A percentile compares a stretch with the other conserved stretches of the same genome.
These are phyloP conservation scores for Talaromyces trachyspermus DNA, from an alignment of 495 filamentous ascomycete species.

Conservation along the genomic window DNA sequence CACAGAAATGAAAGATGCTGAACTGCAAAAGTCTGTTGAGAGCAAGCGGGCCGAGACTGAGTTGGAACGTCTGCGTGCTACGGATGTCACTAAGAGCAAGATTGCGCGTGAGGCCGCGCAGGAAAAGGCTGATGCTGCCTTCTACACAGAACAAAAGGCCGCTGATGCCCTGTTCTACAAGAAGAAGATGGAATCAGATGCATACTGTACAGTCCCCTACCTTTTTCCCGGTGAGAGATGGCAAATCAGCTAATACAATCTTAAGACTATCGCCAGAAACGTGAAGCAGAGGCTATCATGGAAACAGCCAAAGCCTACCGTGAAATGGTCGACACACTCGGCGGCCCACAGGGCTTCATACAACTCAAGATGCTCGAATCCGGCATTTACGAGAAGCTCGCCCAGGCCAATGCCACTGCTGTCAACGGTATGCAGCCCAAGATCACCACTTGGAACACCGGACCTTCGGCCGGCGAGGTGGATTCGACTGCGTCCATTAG, in stretches of 20 bases:
- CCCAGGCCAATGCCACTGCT: conserved; percentile 46
- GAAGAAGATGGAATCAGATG: conserved; percentile 49
- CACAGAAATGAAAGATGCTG: conserved; percentile 65
- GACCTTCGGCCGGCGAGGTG: conserved; percentile 18
- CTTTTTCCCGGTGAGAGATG: not conserved
- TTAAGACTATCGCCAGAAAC: too few species aligned
- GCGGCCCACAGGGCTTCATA: conserved; percentile 63
- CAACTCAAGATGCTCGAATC: conserved; percentile 58
- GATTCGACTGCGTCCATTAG: conserved; percentile 43
- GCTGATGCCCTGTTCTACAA: conserved; percentile 56
- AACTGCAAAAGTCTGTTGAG: conserved; percentile 68
- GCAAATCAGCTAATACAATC: too few species aligned
- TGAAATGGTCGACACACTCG: too few species aligned
- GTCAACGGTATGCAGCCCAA: conserved; percentile 73
- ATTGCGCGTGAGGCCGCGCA: conserved; percentile 65
- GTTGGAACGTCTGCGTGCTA: conserved; percentile 66
- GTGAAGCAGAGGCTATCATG: too few species aligned
- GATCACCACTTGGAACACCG: conserved; percentile 81
- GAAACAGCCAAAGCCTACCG: too few species aligned
- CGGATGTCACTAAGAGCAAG: conserved; percentile 68
- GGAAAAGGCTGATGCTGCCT: conserved; percentile 62
- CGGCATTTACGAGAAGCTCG: conserved; percentile 31
- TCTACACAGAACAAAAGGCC: conserved; percentile 31
- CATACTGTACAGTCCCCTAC: conserved; percentile 22
- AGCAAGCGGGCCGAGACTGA: conserved; percentile 68